Evolutionary conservation across 78 protist species (phyloP).

Genomic region (Dictyostelium firmibasis): DNA sequence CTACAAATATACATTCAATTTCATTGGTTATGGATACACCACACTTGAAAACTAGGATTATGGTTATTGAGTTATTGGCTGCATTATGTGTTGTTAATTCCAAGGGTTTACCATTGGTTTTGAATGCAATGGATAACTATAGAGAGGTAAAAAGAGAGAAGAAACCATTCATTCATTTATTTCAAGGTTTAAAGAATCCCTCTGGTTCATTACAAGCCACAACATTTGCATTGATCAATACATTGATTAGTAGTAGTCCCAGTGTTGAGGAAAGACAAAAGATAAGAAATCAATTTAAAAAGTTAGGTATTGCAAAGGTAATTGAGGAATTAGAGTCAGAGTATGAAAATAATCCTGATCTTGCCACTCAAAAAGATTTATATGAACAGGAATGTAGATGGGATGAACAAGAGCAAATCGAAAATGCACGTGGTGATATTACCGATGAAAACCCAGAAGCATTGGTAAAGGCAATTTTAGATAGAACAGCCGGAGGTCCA

Average conservation of each 20-base stretch:
- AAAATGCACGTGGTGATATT: constrained; percentile 43
- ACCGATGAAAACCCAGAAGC: constrained; percentile 53
- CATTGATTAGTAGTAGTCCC: constrained; percentile 20
- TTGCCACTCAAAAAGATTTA: constrained; percentile 43
- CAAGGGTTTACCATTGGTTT: constrained; percentile 45
- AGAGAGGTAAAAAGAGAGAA: constrained; percentile 65
- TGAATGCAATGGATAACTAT: constrained; percentile 51
- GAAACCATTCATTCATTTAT: constrained; percentile 52
- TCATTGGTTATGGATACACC: constrained; percentile 38
- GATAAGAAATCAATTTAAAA: constrained; percentile 52
- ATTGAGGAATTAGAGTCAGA: constrained; percentile 29
- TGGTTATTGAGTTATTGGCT: constrained; percentile 46
- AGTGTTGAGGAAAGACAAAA: constrained; percentile 26
- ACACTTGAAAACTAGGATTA: constrained; percentile 48
- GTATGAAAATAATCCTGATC: constrained; percentile 31
- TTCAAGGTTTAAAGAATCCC: constrained; percentile 24
- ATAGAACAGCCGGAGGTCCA: constrained; percentile 13
- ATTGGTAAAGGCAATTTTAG: not conserved
- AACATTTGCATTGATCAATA: constrained; percentile 64
- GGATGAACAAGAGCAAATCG: constrained; percentile 71
- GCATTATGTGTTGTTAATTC: constrained; percentile 53
- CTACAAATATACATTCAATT: constrained; percentile 22
- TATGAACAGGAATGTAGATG: constrained; percentile 67
- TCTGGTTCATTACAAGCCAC: constrained; percentile 12
- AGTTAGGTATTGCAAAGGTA: constrained; percentile 30